Evolutionary conservation across 192 early-diverging fungal genomes (phyloP).

Genomic region (Podila minutissima): DNA sequence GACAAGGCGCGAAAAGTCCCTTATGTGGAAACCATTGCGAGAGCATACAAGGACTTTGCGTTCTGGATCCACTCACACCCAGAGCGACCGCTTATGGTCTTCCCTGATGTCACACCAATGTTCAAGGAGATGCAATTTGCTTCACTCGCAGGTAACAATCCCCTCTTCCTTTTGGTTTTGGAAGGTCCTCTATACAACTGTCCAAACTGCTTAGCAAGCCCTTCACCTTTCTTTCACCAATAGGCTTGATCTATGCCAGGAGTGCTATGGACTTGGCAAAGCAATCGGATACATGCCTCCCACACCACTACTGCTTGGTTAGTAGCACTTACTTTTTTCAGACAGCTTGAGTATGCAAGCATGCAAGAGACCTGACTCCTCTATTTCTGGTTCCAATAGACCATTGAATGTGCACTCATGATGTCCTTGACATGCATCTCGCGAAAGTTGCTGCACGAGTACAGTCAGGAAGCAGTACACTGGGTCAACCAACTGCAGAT

Average conservation of each 20-base stretch:
- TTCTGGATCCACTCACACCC: constrained; percentile 21
- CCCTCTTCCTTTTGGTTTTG: not conserved
- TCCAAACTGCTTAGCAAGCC: not conserved
- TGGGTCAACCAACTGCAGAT: constrained; percentile 16
- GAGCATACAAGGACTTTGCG: constrained; percentile 6
- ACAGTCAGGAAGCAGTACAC: constrained; percentile 21
- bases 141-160: constrained; percentile 14
- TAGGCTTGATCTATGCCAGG: constrained; percentile 12
- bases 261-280: not conserved
- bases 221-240: no score
- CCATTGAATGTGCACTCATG: constrained; percentile 22
- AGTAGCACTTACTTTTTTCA: not conserved
- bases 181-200: not conserved
- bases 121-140: constrained; percentile 25
- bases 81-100: not conserved
- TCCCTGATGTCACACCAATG: constrained; percentile 8
- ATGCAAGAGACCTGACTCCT: not conserved
- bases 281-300: not conserved
- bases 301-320: constrained; percentile 21
- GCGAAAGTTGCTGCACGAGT: constrained; percentile 10
- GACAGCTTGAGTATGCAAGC: not conserved
- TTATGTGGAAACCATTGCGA: constrained; percentile 4
- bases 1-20: not conserved
- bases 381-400: not conserved
- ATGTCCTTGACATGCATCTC: constrained; percentile 15